Percentiles rank a stretch among this genome's conserved stretches.
phyloP scores from a whole-genome alignment of 257 asterid species.

The Lithospermum erythrorhizon region DNA sequence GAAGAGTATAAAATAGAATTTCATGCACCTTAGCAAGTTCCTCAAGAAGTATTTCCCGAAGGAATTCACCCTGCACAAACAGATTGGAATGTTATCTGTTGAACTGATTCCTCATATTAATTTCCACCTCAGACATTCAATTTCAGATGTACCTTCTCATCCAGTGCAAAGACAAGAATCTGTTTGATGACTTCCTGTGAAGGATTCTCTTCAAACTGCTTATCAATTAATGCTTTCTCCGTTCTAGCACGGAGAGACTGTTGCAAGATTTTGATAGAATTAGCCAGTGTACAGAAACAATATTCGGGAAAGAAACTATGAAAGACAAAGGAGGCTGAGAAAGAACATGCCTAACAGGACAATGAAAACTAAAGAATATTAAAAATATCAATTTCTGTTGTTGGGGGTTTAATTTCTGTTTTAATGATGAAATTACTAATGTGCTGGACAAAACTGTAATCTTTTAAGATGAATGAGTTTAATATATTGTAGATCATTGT shows the following conservation, averaged over 20 bases:
- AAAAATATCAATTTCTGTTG: too few species aligned
- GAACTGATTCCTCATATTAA: slow-evolving; percentile 1
- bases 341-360: too few species aligned
- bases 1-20: background rate
- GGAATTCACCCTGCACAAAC: slow-evolving; percentile 64
- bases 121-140: background rate
- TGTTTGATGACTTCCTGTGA: slow-evolving; percentile 50
- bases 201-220: slow-evolving; percentile 38
- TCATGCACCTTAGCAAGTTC: slow-evolving; percentile 69
- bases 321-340: too few species aligned
- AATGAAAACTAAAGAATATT: too few species aligned
- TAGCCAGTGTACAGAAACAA: slow-evolving; percentile 1
- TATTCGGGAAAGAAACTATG: background rate
- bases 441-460: too few species aligned
- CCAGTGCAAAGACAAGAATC: slow-evolving; percentile 54
- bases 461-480: too few species aligned
- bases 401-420: too few species aligned
- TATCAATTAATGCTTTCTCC: slow-evolving; percentile 32
- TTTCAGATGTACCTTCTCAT: slow-evolving; percentile 50
- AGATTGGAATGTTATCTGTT: slow-evolving; percentile 7
- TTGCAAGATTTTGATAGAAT: slow-evolving; percentile 14
- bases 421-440: too few species aligned
- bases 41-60: slow-evolving; percentile 70
- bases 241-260: slow-evolving; percentile 89
- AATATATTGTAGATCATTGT: too few species aligned